Base-by-base conservation (phyloP, 2,329 filamentous ascomycete species). In the Claviceps quebecensis region DNA sequence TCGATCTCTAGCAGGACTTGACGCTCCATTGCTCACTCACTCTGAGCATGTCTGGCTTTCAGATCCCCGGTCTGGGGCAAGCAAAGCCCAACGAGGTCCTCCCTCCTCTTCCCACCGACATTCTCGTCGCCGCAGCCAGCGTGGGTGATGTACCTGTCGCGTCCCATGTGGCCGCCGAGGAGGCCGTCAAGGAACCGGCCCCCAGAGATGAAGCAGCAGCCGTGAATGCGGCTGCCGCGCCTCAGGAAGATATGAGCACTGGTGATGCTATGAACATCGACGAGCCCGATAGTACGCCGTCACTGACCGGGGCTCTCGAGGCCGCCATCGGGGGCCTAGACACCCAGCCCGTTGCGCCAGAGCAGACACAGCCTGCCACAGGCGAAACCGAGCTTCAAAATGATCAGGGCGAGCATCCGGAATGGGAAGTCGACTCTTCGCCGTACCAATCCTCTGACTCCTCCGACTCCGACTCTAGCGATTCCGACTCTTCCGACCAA, bases 351-450 rank as follows among this genome's bases (percentile, higher is more conserved):
- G 8, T 49, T 52, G 22, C 60, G 55, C 37, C 49, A 40, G 53
- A 53, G 4, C 57, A 52, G 37, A 46, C 46, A 3, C 51, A 47
- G 50, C 50, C 36, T 37, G 55, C 39, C 16, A 46, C 46, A 3
- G 52, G 39, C 36, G 36, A 55, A 14, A 56, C 47, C 16, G 55
- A 58, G 1, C 61, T 66, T n/a, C 64, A 65, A 46, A 60, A 61
- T 38, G 66, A 65, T 13, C 56, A 65, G 47, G 59, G 59, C 51
- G 71, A 68, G 11, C 73, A 84, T 45, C 83, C 85, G 3, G 90
- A 96, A 65, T 97, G 88, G 87, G 87, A 95, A 62, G 71, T 76
- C 7, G 86, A 91, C 60, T 89, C 85, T 1, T 87, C 84, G 0
- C 85, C 85, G 0, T 85, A 85, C 61, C 80, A 83, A 60, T 86